Conservation (phyloP, 495 filamentous ascomycete species). For the Aspergillus incahuasiensis region DNA sequence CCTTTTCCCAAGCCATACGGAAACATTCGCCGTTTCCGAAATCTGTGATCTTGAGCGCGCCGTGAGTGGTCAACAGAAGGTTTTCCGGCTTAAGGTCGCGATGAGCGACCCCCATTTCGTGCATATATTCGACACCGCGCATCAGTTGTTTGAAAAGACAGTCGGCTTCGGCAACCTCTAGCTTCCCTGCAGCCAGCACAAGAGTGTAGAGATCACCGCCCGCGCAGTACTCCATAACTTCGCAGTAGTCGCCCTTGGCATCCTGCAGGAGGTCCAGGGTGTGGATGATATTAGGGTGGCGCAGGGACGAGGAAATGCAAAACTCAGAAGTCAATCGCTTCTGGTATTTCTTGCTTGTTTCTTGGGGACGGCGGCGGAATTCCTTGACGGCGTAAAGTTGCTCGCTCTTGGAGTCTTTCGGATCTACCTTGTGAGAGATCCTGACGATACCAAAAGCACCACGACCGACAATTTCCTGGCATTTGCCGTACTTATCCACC, state of each 20-base stretch:
- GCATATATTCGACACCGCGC: conserved; percentile 98
- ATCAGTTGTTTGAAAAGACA: conserved; percentile 99
- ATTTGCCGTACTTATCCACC: conserved; percentile 97
- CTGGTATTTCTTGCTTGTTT: conserved; percentile 94
- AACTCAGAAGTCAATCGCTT: conserved; percentile 98
- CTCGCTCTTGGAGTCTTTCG: conserved; percentile 71
- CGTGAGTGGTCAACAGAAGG: conserved; percentile 85
- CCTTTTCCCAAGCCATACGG: conserved; percentile 98
- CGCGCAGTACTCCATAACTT: conserved; percentile 99
- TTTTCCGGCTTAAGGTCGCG: conserved; percentile 98
- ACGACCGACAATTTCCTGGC: conserved; percentile 95
- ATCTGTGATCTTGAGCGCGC: conserved; percentile 96
- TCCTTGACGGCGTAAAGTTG: conserved; percentile 98
- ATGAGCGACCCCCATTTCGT: conserved; percentile 99
- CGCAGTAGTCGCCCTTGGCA: conserved; percentile 96
- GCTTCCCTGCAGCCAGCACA: conserved; percentile 84
- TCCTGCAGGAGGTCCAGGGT: conserved; percentile 93
- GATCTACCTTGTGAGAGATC: conserved; percentile 94
- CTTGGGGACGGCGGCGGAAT: conserved; percentile 88
- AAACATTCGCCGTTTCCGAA: conserved; percentile 99
- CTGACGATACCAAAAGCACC: conserved; percentile 97
- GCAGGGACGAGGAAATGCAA: conserved; percentile 94
- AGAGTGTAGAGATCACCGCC: conserved; percentile 96
- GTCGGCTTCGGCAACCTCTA: conserved; percentile 91
- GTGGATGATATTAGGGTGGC: conserved; percentile 97